Conservation (phyloP, 495 filamentous ascomycete species). For the Penicillium maclennaniae region DNA sequence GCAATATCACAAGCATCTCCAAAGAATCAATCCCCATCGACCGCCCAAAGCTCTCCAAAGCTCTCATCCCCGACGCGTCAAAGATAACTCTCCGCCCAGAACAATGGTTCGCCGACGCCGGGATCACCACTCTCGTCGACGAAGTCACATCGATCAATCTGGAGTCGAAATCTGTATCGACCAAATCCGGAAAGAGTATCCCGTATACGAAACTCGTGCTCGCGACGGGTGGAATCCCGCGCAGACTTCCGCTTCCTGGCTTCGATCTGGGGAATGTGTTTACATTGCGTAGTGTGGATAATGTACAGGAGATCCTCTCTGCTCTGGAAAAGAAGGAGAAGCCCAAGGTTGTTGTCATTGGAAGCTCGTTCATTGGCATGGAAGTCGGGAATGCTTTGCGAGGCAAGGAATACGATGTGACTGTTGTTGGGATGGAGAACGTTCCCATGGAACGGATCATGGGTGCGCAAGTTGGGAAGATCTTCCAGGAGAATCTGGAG, state of each 20-base stretch:
- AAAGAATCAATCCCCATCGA: constrained; percentile 84
- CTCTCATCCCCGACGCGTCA: constrained; percentile 73
- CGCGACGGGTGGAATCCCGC: constrained; percentile 78
- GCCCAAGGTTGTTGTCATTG: constrained; percentile 88
- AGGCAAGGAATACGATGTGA: constrained; percentile 66
- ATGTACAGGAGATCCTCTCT: constrained; percentile 68
- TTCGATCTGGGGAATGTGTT: constrained; percentile 87
- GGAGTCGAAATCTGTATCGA: constrained; percentile 61
- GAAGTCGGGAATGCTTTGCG: constrained; percentile 79
- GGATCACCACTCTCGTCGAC: constrained; percentile 68
- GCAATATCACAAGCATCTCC: constrained; percentile 78
- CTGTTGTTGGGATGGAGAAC: constrained; percentile 91
- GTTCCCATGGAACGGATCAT: constrained; percentile 84
- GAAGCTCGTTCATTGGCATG: constrained; percentile 94
- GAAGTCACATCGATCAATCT: constrained; percentile 79
- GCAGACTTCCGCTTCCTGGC: constrained; percentile 72
- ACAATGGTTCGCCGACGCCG: constrained; percentile 73
- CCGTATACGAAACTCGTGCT: constrained; percentile 86
- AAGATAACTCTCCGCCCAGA: constrained; percentile 72
- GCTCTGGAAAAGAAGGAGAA: constrained; percentile 73
- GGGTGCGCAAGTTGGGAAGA: constrained; percentile 73
- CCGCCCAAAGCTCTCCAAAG: constrained; percentile 93
- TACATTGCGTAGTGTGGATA: constrained; percentile 66
- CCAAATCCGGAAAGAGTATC: constrained; percentile 63
- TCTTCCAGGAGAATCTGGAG: constrained; percentile 73